Evolutionary conservation across 345 rosid genomes (phyloP).

Genomic region (Eutrema heterophyllum): DNA sequence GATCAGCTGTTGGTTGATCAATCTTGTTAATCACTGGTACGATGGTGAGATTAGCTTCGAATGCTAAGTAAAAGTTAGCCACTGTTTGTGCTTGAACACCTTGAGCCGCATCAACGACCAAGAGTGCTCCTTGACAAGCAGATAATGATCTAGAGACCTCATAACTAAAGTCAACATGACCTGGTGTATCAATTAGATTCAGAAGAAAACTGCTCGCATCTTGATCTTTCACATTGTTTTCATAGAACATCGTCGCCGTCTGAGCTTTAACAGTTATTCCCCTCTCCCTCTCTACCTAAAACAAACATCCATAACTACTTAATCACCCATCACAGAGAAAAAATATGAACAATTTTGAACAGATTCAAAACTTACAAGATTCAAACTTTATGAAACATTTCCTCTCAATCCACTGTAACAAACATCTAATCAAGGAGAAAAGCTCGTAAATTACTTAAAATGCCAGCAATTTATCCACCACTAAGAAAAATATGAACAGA

Average conservation of each 20-base stretch:
- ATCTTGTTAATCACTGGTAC: slow-evolving; percentile 91
- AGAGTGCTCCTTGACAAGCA: slow-evolving; percentile 97
- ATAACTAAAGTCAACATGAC: slow-evolving; percentile 97
- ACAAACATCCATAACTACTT: neutral
- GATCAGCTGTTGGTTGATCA: slow-evolving; percentile 99
- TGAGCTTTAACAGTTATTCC: slow-evolving; percentile 99
- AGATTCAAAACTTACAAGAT: neutral
- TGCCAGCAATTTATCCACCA: neutral
- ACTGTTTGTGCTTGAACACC: slow-evolving; percentile 99
- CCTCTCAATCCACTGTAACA: neutral
- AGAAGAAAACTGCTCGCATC: slow-evolving; percentile 49
- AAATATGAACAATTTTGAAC: neutral
- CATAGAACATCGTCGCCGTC: slow-evolving; percentile 91
- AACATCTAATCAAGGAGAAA: neutral
- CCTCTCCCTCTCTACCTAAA: slow-evolving; percentile 96
- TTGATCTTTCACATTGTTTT: slow-evolving; percentile 26
- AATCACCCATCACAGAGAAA: neutral
- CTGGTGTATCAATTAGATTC: slow-evolving; percentile 92
- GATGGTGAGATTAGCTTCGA: slow-evolving; percentile 74
- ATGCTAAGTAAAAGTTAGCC: slow-evolving; percentile 94
- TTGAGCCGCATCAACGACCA: slow-evolving; percentile 98
- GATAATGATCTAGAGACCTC: slow-evolving; percentile 98
- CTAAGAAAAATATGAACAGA: neutral
- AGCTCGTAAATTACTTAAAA: neutral
- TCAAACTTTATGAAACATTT: neutral